Conservation (phyloP, 2,329 filamentous ascomycete species). For the Atkinsonella hypoxylon region DNA sequence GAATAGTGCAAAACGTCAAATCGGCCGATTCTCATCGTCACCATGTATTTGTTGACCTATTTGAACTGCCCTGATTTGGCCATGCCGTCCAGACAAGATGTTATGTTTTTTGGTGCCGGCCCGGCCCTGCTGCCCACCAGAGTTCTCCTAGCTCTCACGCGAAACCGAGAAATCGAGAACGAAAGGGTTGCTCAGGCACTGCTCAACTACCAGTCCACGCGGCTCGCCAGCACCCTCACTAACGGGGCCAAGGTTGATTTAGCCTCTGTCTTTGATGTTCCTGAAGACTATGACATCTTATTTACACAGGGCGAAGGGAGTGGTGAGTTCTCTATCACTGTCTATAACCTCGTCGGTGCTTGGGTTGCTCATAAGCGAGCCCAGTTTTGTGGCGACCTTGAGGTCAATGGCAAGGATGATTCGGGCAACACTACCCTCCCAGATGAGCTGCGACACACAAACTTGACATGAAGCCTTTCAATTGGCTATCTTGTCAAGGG, state of each 20-base stretch:
- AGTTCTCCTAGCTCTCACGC: no score
- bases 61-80: not conserved
- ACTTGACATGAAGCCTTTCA: slow-evolving; percentile 57
- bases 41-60: no score
- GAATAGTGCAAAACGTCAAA: no score
- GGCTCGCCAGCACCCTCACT: slow-evolving; percentile 69
- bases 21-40: no score
- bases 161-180: no score
- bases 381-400: slow-evolving; percentile 44
- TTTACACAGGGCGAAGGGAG: slow-evolving; percentile 80
- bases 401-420: slow-evolving; percentile 13
- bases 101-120: slow-evolving; percentile 82
- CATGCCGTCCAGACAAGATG: slow-evolving; percentile 41
- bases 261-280: slow-evolving; percentile 63
- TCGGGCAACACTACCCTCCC: slow-evolving; percentile 30
- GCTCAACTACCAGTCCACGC: slow-evolving; percentile 68
- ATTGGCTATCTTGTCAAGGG: slow-evolving; percentile 88
- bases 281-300: slow-evolving; percentile 74
- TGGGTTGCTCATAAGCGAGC: slow-evolving; percentile 65
- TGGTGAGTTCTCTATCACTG: slow-evolving; percentile 71
- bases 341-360: slow-evolving; percentile 72
- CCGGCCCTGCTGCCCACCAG: slow-evolving; percentile 72
- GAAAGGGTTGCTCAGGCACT: slow-evolving; percentile 66
- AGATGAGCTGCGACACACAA: slow-evolving; percentile 44
- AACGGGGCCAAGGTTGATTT: slow-evolving; percentile 67